These are phyloP conservation scores for Gryganskiella cystojenkinii DNA, from an alignment of 192 early-diverging fungal genomes.

Conservation along the genomic window DNA sequence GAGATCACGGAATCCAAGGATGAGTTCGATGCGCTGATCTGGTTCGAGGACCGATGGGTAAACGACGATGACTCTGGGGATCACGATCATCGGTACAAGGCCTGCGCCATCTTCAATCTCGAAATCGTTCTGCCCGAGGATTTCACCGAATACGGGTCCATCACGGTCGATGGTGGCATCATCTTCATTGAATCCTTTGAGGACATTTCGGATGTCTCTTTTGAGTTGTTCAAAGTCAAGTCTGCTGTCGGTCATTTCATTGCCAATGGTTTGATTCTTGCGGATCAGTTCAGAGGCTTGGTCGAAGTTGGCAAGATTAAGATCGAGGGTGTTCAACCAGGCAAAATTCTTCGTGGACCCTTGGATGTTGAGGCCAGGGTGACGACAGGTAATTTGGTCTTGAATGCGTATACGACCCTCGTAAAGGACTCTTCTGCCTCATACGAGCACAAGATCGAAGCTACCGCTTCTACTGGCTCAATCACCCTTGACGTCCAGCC, in stretches of 20 bases:
- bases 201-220: slow-evolving; percentile 9
- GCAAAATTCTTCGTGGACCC: background rate
- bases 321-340: slow-evolving; percentile 6
- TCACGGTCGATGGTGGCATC: slow-evolving; percentile 8
- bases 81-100: background rate
- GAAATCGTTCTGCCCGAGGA: slow-evolving; percentile 21
- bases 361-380: slow-evolving; percentile 6
- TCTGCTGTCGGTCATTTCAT: slow-evolving; percentile 5
- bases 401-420: slow-evolving; percentile 11
- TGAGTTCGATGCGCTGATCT: slow-evolving; percentile 8
- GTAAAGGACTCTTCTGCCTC: background rate
- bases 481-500: slow-evolving; percentile 6
- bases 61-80: background rate
- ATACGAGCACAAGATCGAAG: slow-evolving; percentile 10
- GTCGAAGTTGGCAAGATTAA: slow-evolving; percentile 9
- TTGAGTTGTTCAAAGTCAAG: slow-evolving; percentile 9
- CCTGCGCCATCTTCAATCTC: slow-evolving; percentile 20
- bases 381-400: background rate
- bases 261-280: background rate
- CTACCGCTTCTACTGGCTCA: slow-evolving; percentile 8
- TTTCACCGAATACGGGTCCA: slow-evolving; percentile 10
- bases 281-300: slow-evolving; percentile 4
- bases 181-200: background rate
- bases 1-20: slow-evolving; percentile 6
- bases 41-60: slow-evolving; percentile 18